Conservation (phyloP, 2,329 filamentous ascomycete species). For the Pseudocercospora pini-densiflorae region DNA sequence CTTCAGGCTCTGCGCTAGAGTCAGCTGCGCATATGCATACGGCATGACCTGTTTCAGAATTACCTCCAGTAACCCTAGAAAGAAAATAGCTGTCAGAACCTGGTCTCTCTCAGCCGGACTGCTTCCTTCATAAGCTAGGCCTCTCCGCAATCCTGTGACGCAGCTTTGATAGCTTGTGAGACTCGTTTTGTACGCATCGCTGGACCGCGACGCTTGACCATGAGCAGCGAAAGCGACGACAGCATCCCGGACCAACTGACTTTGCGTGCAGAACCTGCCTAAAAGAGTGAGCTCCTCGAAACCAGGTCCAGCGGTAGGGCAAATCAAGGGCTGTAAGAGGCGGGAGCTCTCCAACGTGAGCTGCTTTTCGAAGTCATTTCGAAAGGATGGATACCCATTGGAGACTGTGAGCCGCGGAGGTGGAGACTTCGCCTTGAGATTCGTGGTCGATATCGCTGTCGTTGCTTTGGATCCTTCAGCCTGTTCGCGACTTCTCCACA, state of each 20-base stretch:
- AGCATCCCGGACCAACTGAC: constrained; percentile 23
- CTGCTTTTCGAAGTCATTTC: constrained; percentile 19
- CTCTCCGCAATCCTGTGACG: constrained; percentile 12
- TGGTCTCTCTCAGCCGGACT: constrained; percentile 15
- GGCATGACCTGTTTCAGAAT: not conserved
- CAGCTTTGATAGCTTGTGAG: constrained; percentile 26
- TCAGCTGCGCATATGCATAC: not conserved
- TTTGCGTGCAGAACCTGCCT: constrained; percentile 23
- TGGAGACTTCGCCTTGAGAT: constrained; percentile 16
- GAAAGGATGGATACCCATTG: constrained; percentile 26
- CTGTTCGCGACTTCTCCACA: constrained; percentile 6
- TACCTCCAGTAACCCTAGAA: constrained; percentile 25
- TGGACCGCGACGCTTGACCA: not conserved
- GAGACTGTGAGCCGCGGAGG: constrained; percentile 14
- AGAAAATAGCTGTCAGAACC: constrained; percentile 17
- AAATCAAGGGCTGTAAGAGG: constrained; percentile 17
- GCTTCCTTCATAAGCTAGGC: not conserved
- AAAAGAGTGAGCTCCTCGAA: constrained; percentile 18
- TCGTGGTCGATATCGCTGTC: constrained; percentile 13
- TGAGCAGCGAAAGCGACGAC: constrained; percentile 26
- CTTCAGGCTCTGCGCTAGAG: constrained; percentile 18
- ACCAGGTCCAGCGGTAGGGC: constrained; percentile 15
- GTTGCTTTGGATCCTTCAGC: not conserved
- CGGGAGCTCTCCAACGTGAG: constrained; percentile 14
- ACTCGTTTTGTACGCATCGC: constrained; percentile 18